A percentile compares a stretch with the other conserved stretches of the same genome.
phyloP scores from a whole-genome alignment of 2,329 filamentous ascomycete species.

The Alternaria tenuissima region DNA sequence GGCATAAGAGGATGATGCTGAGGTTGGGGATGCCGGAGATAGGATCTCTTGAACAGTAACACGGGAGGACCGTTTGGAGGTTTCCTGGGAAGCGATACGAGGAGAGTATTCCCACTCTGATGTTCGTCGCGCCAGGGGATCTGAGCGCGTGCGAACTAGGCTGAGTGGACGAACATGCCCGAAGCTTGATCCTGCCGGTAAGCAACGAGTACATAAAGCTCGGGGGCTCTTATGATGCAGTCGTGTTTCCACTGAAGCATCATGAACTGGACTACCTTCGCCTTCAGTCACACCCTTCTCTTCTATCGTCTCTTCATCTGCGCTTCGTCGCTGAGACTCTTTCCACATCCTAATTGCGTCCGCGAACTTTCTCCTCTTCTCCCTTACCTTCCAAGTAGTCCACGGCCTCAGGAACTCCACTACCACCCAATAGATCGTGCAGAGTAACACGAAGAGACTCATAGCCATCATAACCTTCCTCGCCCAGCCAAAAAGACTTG shows the following conservation, averaged over 20 bases:
- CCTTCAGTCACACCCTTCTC: neutral
- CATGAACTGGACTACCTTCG: neutral
- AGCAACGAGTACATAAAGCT: neutral
- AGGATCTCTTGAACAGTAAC: neutral
- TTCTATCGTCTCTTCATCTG: neutral
- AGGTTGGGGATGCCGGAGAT: neutral
- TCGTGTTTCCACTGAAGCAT: neutral
- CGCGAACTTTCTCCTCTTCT: constrained; percentile 11
- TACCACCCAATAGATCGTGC: neutral
- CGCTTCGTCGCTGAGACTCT: neutral
- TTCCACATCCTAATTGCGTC: constrained; percentile 12
- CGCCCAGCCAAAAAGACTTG: constrained; percentile 1
- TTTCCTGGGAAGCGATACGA: neutral
- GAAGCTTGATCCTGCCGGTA: neutral
- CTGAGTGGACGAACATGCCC: neutral
- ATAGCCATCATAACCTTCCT: constrained; percentile 29
- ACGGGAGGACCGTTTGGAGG: neutral
- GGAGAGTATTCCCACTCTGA: neutral
- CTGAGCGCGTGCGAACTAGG: neutral
- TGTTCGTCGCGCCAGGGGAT: neutral
- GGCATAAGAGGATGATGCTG: neutral
- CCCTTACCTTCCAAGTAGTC: constrained; percentile 8
- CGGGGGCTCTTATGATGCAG: neutral
- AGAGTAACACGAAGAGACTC: constrained; percentile 13
- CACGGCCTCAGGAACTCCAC: constrained; percentile 13